Evolutionary conservation across 176 grass and related monocot species (phyloP), one percentile per base, ranked within the genome.

Genomic region (Lolium rigidum): DNA sequence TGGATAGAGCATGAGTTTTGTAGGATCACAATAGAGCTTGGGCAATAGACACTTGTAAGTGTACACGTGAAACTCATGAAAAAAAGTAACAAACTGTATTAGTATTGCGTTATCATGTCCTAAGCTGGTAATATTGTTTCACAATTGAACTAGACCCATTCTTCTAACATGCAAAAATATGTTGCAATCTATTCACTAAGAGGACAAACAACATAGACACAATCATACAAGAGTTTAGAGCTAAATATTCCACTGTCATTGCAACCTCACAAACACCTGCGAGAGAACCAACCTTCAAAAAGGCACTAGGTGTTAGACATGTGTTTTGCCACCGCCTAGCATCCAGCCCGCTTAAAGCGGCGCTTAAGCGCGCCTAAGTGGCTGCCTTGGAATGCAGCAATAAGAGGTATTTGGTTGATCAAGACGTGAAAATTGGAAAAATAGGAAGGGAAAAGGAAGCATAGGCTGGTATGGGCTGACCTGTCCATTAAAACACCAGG

Each of bases 41-140:
- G 35, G 66, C 31, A 69, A 2, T 38, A 10, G 39, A 3, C 70
- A 47, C n/a, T 48, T 73, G 11, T 51, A 51, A 9, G 13, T 75
- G 72, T 31, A 52, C 7, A 3, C n/a, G 7, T 48, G 20, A 10
- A 51, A 75, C 72, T 28, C 47, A 51, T 43, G 17, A 78, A 41
- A 44, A 2, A 35, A 67, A 25, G 8, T 8, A 64, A 44, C 35
- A 76, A 17, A 61, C 57, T 71, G 21, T 38, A 17, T 37, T 35
- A 48, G 17, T 47, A 12, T 72, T 2, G 10, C 38, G 22, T 62
- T n/a, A 16, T 47, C 50, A 48, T 62, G 43, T 71, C 24, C 43
- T 80, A 73, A 72, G 70, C 28, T 18, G 21, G 25, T 71, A 80
- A 71, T 86, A 18, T 54, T 85, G 41, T 58, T 44, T 28, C 24